Percentiles rank a stretch among this genome's conserved stretches.
Evolutionary conservation across 805 yeast species (phyloP).

Genomic region (Ogataea methanolica): DNA sequence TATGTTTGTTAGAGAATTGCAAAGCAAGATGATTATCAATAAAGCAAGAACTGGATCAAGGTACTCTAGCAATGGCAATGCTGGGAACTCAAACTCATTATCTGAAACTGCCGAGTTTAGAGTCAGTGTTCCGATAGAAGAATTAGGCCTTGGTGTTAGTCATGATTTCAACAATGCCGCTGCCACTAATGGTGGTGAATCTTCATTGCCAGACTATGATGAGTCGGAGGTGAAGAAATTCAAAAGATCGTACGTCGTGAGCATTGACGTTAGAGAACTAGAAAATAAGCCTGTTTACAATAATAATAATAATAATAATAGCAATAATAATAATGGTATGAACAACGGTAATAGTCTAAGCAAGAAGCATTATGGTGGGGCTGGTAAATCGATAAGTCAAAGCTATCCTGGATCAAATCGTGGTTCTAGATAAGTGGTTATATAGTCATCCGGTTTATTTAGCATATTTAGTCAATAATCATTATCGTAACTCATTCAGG

Average conservation of each 20-base stretch:
- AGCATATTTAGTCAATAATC: too few species aligned
- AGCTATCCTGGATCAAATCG: too few species aligned
- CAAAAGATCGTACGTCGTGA: constrained; percentile 37
- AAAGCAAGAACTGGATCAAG: constrained; percentile 21
- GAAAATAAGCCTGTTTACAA: constrained; percentile 27
- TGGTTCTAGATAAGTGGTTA: too few species aligned
- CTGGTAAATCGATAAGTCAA: too few species aligned
- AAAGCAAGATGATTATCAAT: constrained; percentile 39
- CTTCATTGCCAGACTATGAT: constrained; percentile 15
- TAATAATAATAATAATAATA: background rate
- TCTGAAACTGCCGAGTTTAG: constrained; percentile 37
- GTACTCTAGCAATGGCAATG: constrained; percentile 4
- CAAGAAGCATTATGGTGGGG: too few species aligned
- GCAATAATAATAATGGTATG: too few species aligned
- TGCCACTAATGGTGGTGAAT: background rate
- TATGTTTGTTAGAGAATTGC: constrained; percentile 48
- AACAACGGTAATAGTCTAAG: too few species aligned
- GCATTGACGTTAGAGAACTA: constrained; percentile 37
- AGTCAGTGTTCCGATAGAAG: constrained; percentile 36
- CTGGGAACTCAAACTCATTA: constrained; percentile 16
- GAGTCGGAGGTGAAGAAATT: constrained; percentile 9
- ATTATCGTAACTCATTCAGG: too few species aligned
- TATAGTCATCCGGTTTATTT: too few species aligned
- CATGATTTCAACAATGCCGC: constrained; percentile 13
- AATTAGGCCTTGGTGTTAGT: constrained; percentile 14